These are phyloP conservation scores for Mucor indicus DNA, from an alignment of 371 early-diverging fungal species.

Conservation along the genomic window DNA sequence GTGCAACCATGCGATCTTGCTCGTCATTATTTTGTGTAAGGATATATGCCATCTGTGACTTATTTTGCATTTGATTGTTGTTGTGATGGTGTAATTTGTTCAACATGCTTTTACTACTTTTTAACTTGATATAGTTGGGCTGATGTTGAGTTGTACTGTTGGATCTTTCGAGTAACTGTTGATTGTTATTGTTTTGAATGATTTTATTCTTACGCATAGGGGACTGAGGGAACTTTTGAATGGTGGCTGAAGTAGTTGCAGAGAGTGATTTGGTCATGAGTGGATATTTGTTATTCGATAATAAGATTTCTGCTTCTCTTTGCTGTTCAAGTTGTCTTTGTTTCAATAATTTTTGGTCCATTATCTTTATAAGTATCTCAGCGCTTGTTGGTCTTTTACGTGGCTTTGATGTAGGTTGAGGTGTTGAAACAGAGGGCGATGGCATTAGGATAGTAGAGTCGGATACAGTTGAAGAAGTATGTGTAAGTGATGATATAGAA, in stretches of 20 bases:
- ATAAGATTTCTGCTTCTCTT: not conserved
- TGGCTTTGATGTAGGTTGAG: not conserved
- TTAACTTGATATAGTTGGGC: too few relatives aligned
- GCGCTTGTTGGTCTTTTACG: conserved; percentile 17
- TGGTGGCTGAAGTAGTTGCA: not conserved
- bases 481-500: conserved; percentile 1
- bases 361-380: conserved; percentile 17
- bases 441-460: conserved; percentile 5
- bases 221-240: not conserved
- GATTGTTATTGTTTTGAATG: not conserved
- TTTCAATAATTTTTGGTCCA: conserved; percentile 18
- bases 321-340: conserved; percentile 3
- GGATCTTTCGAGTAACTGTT: not conserved
- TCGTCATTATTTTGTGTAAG: conserved; percentile 32
- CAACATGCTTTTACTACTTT: not conserved
- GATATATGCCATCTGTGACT: conserved; percentile 21
- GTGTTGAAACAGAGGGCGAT: conserved; percentile 3
- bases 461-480: conserved; percentile 2
- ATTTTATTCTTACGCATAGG: not conserved
- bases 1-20: conserved; percentile 45
- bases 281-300: not conserved
- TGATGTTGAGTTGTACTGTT: not conserved
- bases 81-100: not conserved
- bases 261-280: conserved; percentile 1
- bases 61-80: conserved; percentile 1